phyloP scores from a whole-genome alignment of 2,329 filamentous ascomycete species.

The Hypoxylon rubiginosum region DNA sequence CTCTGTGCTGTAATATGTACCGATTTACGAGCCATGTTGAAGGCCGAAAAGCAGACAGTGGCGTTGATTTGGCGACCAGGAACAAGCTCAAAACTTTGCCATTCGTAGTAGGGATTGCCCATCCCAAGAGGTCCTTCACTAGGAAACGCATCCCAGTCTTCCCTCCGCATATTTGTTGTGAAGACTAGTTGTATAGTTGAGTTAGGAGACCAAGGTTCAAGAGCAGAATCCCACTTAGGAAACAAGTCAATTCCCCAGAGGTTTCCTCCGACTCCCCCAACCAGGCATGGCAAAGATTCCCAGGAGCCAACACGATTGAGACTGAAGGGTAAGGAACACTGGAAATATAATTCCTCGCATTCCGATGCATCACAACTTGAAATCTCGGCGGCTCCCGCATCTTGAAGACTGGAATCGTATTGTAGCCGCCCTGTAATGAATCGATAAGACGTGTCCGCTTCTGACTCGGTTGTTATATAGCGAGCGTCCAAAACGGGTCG shows the following conservation, averaged over 20 bases:
- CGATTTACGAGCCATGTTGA: slow-evolving; percentile 12
- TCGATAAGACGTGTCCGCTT: not conserved
- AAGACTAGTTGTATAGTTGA: not conserved
- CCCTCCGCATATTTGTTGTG: not conserved
- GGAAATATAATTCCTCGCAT: not conserved
- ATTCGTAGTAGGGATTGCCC: not conserved
- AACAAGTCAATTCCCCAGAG: not conserved
- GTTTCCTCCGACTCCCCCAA: not conserved
- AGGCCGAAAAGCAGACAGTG: slow-evolving; percentile 30
- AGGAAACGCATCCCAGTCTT: not conserved
- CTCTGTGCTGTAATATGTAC: slow-evolving; percentile 18
- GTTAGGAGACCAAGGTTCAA: not conserved
- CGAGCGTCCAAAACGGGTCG: not conserved
- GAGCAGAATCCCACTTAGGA: not conserved
- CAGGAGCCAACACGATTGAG: not conserved
- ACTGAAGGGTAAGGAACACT: not conserved
- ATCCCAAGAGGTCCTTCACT: not conserved
- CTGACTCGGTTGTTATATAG: not conserved
- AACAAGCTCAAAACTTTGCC: not conserved
- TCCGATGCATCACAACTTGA: not conserved
- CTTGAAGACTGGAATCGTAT: not conserved
- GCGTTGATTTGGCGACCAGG: not conserved
- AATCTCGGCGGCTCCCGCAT: not conserved
- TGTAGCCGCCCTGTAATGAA: not conserved
- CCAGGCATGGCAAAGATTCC: not conserved